A percentile compares a stretch with the other conserved stretches of the same genome.
phyloP scores from a whole-genome alignment of 441 rosid genomes.

The Gossypium schwendimanii region DNA sequence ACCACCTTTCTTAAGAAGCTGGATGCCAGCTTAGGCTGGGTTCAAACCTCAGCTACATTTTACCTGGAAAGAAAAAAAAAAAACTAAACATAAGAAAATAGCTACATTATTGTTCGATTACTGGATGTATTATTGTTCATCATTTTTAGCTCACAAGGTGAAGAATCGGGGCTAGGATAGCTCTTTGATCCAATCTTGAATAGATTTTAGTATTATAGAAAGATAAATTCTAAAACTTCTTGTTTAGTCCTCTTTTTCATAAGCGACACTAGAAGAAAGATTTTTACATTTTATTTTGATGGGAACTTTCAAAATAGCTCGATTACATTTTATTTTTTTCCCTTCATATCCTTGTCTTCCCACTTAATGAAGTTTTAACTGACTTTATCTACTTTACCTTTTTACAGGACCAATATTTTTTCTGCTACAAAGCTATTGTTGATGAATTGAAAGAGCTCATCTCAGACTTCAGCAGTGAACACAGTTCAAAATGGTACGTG shows the following conservation, averaged over 20 bases:
- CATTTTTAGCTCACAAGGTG: not conserved
- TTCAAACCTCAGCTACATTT: not conserved
- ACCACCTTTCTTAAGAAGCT: not conserved
- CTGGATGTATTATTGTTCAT: not conserved
- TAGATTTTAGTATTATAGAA: not conserved
- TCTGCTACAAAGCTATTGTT: constrained; percentile 63
- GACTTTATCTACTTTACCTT: not conserved
- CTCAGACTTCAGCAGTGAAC: constrained; percentile 27
- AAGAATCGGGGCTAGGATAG: not conserved
- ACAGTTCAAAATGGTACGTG: constrained; percentile 9
- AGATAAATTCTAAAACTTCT: not conserved
- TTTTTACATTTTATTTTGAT: not conserved
- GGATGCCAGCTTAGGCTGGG: not conserved
- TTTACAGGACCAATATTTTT: constrained; percentile 64
- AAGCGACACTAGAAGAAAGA: not conserved
- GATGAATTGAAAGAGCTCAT: constrained; percentile 64
- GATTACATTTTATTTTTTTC: not conserved
- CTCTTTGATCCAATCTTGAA: not conserved
- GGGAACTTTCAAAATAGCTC: not conserved
- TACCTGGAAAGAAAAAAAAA: not conserved
- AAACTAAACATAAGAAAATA: not conserved
- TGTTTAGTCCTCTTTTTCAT: not conserved
- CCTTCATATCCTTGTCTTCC: not conserved
- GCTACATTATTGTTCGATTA: not conserved
- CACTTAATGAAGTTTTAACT: not conserved